phyloP scores from a whole-genome alignment of 164 flowering plant species.

The Macadamia tetraphylla region DNA sequence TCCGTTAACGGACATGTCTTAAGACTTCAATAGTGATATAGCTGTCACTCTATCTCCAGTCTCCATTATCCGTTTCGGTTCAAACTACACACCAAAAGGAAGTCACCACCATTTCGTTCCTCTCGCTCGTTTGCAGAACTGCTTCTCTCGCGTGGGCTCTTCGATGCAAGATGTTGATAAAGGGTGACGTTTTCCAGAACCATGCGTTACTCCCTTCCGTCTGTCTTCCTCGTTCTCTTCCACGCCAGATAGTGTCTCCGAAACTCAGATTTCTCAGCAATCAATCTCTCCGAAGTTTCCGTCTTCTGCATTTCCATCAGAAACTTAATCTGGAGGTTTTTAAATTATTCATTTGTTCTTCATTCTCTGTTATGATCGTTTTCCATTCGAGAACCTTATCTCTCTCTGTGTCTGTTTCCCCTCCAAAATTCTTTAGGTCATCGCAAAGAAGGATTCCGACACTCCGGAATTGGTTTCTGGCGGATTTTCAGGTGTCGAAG shows the following conservation, averaged over 20 bases:
- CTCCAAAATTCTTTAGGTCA: conserved; percentile 9
- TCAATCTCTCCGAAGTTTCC: neutral
- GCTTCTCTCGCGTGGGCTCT: neutral
- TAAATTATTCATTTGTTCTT: neutral
- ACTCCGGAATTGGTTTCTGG: conserved; percentile 13
- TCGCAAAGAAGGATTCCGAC: conserved; percentile 24
- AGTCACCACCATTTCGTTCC: no score
- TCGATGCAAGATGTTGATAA: neutral
- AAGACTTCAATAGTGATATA: no score
- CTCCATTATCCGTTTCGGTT: no score
- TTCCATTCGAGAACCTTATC: neutral
- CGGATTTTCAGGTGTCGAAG: conserved; percentile 24
- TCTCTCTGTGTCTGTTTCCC: neutral
- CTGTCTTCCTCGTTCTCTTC: neutral
- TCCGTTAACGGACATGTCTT: no score
- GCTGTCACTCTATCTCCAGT: no score
- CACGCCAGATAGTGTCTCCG: neutral
- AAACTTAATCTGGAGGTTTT: neutral
- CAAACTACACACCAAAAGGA: no score
- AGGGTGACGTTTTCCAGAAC: neutral
- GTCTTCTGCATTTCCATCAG: neutral
- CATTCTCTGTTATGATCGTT: neutral
- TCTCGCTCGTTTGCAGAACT: no score
- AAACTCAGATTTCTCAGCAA: neutral
- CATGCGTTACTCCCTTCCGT: neutral